phyloP scores from a whole-genome alignment of 106 monocot species.

The Agapanthus africanus region DNA sequence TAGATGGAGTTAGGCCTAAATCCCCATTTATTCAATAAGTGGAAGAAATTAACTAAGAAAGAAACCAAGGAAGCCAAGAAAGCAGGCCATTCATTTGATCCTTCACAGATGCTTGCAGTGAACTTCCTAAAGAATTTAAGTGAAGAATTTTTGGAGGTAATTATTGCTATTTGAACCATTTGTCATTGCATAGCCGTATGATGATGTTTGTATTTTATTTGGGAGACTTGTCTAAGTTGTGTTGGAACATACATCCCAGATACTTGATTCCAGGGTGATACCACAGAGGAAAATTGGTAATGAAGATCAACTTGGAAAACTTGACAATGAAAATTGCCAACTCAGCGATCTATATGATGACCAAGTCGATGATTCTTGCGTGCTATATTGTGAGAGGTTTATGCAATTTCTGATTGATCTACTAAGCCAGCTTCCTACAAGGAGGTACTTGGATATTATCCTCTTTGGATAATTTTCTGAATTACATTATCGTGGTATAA shows the following conservation, averaged over 20 bases:
- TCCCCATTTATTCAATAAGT: constrained; percentile 88
- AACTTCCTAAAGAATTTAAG: constrained; percentile 76
- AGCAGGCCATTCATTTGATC: constrained; percentile 48
- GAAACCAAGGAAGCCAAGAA: constrained; percentile 79
- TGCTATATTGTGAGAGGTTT: constrained; percentile 95
- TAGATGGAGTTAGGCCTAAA: constrained; percentile 95
- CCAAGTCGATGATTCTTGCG: constrained; percentile 73
- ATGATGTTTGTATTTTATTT: neutral
- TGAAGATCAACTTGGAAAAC: neutral
- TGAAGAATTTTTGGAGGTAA: constrained; percentile 93
- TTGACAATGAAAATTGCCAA: constrained; percentile 17
- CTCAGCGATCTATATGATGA: constrained; percentile 28
- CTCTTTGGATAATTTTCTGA: neutral
- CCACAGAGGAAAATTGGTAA: constrained; percentile 23
- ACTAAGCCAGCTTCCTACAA: constrained; percentile 92
- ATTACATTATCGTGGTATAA: neutral
- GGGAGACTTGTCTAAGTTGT: neutral
- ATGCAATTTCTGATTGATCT: constrained; percentile 96
- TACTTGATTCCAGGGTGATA: constrained; percentile 81
- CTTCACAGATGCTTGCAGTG: constrained; percentile 61
- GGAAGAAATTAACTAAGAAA: constrained; percentile 87
- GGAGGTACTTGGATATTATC: constrained; percentile 48
- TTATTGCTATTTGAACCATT: neutral
- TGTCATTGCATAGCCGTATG: neutral
- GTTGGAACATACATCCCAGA: constrained; percentile 51